phyloP scores from a whole-genome alignment of 2,329 filamentous ascomycete genomes.

The Exophiala aquamarina region DNA sequence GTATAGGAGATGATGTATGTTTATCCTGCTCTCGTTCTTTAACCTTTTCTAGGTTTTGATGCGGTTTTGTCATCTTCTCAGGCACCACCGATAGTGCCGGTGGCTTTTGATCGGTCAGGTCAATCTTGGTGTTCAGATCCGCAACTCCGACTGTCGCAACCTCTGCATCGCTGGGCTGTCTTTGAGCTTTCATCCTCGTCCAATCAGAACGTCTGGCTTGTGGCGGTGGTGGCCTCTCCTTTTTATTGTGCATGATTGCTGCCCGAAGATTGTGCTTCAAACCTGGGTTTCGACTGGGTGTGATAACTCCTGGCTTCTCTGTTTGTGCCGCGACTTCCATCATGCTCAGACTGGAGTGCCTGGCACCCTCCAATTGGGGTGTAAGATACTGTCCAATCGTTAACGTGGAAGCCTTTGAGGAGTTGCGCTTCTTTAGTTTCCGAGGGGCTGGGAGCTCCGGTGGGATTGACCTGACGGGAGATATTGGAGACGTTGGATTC shows the following conservation, averaged over 20 bases:
- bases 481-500: slow-evolving; percentile 21
- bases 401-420: slow-evolving; percentile 30
- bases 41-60: not conserved
- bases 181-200: slow-evolving; percentile 15
- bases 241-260: slow-evolving; percentile 25
- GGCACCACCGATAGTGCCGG: slow-evolving; percentile 6
- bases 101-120: not conserved
- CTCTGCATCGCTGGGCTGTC: slow-evolving; percentile 15
- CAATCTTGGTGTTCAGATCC: not conserved
- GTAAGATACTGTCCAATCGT: slow-evolving; percentile 30
- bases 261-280: slow-evolving; percentile 26
- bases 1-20: not conserved
- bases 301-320: slow-evolving; percentile 80
- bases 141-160: slow-evolving; percentile 9
- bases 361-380: slow-evolving; percentile 58
- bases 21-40: not conserved
- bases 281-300: slow-evolving; percentile 62
- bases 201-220: slow-evolving; percentile 31
- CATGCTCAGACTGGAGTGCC: slow-evolving; percentile 73
- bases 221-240: slow-evolving; percentile 28
- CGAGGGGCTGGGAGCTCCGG: slow-evolving; percentile 50
- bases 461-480: slow-evolving; percentile 27
- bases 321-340: slow-evolving; percentile 75
- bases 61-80: not conserved
- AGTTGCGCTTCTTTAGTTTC: slow-evolving; percentile 32